Evolutionary conservation across 495 filamentous ascomycete species (phyloP).

Genomic region (Ascobolus immersus): DNA sequence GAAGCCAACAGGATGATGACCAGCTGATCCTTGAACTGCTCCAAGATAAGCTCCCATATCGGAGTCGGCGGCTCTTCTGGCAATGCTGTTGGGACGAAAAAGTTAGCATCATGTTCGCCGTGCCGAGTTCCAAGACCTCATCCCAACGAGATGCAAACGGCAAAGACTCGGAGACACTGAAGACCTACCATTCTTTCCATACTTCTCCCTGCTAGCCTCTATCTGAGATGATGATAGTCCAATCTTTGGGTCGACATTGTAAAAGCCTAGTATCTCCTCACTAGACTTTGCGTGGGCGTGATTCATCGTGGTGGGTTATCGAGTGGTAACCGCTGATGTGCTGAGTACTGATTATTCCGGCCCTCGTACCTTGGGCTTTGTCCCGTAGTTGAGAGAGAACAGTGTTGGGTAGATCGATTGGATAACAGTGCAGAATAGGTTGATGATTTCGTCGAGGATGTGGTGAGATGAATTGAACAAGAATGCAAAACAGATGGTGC

Average conservation of each 20-base stretch:
- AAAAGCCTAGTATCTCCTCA: constrained; percentile 42
- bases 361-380: too few species aligned
- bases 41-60: constrained; percentile 81
- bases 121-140: constrained; percentile 10
- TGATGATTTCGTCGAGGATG: too few species aligned
- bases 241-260: constrained; percentile 36
- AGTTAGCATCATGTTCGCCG: constrained; percentile 7
- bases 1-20: constrained; percentile 87
- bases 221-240: constrained; percentile 53
- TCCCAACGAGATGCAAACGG: constrained; percentile 5
- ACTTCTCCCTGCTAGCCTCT: constrained; percentile 30
- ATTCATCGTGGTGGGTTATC: constrained; percentile 49
- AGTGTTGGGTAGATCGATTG: too few species aligned
- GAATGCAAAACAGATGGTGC: too few species aligned
- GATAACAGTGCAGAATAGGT: too few species aligned
- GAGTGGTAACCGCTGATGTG: too few species aligned
- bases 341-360: too few species aligned
- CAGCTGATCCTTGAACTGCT: constrained; percentile 98
- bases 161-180: neutral
- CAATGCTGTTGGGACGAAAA: constrained; percentile 46
- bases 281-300: constrained; percentile 45
- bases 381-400: too few species aligned
- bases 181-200: constrained; percentile 64
- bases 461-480: too few species aligned
- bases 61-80: constrained; percentile 94